phyloP scores from a whole-genome alignment of 768 basidiomycete species.

The Amyloporia xantha region DNA sequence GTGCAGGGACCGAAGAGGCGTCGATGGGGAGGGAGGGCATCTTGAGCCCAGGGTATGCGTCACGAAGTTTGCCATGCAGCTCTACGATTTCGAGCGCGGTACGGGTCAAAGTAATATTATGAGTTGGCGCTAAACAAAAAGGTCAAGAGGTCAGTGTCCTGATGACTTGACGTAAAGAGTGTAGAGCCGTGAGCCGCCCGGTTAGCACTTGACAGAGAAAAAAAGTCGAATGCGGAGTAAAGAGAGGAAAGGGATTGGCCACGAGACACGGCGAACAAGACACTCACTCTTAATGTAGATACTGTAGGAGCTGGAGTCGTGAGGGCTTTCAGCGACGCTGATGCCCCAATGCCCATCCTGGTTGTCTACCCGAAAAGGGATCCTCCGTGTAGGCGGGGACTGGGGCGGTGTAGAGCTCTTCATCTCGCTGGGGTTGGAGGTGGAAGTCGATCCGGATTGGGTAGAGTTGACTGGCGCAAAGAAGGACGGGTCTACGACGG shows the following conservation, averaged over 20 bases:
- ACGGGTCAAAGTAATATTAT: slow-evolving; percentile 83
- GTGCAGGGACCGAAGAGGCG: slow-evolving; percentile 43
- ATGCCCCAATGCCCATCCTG: slow-evolving; percentile 85
- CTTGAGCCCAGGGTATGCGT: slow-evolving; percentile 47
- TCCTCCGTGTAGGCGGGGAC: slow-evolving; percentile 27
- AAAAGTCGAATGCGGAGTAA: background rate
- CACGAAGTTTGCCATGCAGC: slow-evolving; percentile 74
- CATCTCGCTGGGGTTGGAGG: slow-evolving; percentile 13
- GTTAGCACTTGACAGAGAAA: background rate
- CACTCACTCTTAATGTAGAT: slow-evolving; percentile 88
- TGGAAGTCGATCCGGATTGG: slow-evolving; percentile 3
- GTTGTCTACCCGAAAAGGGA: slow-evolving; percentile 56
- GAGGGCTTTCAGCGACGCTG: slow-evolving; percentile 80
- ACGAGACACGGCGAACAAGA: slow-evolving; percentile 9
- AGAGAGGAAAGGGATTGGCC: background rate
- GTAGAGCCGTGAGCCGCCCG: too few relatives aligned
- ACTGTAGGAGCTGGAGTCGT: slow-evolving; percentile 66
- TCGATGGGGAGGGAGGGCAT: slow-evolving; percentile 62
- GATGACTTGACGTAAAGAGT: slow-evolving; percentile 14
- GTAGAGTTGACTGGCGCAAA: slow-evolving; percentile 31
- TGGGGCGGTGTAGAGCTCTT: slow-evolving; percentile 20
- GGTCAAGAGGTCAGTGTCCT: slow-evolving; percentile 18
- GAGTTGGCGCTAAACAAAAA: slow-evolving; percentile 68
- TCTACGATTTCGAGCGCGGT: slow-evolving; percentile 72
- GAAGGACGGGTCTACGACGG: slow-evolving; percentile 36